Evolutionary conservation across 164 flowering plant genomes (phyloP).

Genomic region (Platanus orientalis): DNA sequence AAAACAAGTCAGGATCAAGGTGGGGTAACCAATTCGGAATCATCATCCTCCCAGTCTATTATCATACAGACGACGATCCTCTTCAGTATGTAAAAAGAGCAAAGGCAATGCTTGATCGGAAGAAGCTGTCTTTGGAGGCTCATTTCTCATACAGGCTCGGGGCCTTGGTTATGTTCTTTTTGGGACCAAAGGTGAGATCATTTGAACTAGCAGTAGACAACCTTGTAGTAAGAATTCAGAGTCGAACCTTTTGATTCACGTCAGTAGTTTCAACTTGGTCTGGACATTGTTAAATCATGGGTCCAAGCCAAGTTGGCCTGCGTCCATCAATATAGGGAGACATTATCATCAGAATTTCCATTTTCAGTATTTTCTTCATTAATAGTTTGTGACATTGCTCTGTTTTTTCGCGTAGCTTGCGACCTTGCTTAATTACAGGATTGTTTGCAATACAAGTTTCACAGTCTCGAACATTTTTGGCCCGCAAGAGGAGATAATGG

Average conservation of each 20-base stretch:
- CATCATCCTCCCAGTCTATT: slow-evolving; percentile 56
- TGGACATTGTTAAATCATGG: too few species aligned
- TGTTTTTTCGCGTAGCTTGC: slow-evolving; percentile 34
- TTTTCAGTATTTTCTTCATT: too few species aligned
- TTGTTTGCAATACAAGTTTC: slow-evolving; percentile 67
- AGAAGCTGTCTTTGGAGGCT: slow-evolving; percentile 70
- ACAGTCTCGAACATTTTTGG: slow-evolving; percentile 71
- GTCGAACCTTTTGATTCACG: too few species aligned
- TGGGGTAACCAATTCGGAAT: slow-evolving; percentile 80
- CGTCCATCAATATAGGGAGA: too few species aligned
- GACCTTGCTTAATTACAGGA: slow-evolving; percentile 42
- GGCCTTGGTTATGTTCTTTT: slow-evolving; percentile 35
- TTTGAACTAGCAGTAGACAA: too few species aligned
- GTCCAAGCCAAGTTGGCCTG: too few species aligned
- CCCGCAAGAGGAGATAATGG: slow-evolving; percentile 54
- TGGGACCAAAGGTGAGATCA: slow-evolving; percentile 57
- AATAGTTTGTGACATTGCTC: too few species aligned
- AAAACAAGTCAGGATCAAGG: slow-evolving; percentile 25
- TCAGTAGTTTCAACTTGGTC: too few species aligned
- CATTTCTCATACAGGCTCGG: slow-evolving; percentile 45
- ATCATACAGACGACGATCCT: slow-evolving; percentile 43
- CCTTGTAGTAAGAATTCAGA: too few species aligned
- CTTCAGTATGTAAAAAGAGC: slow-evolving; percentile 47
- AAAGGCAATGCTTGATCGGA: slow-evolving; percentile 54
- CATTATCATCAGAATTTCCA: too few species aligned